Evolutionary conservation across 129 eudicot genomes (phyloP).

Genomic region (Heracleum sosnowskyi): DNA sequence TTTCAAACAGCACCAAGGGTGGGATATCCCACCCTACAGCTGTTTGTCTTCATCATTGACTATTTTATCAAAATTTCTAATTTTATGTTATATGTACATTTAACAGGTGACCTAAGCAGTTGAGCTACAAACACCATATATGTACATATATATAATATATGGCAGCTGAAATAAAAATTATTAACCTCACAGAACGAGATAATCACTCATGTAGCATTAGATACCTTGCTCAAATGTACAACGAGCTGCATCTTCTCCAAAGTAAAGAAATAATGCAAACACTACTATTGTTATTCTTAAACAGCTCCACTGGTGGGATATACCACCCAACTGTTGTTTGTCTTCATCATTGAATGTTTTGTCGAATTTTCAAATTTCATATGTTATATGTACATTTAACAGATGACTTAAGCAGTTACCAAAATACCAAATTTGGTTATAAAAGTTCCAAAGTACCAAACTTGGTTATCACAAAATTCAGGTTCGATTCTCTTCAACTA

Average conservation of each 20-base stretch:
- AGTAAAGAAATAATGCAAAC: constrained; percentile 35
- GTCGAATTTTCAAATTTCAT: not conserved
- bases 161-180: not conserved
- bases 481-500: too few species aligned
- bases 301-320: not conserved
- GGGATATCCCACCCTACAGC: not conserved
- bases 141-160: not conserved
- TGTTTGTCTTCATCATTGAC: not conserved
- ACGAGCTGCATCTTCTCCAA: constrained; percentile 88
- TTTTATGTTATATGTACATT: not conserved
- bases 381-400: not conserved
- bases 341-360: not conserved
- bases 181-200: not conserved
- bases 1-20: not conserved
- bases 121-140: not conserved
- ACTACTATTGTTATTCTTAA: not conserved
- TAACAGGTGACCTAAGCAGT: not conserved
- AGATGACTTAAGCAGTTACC: not conserved
- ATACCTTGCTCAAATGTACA: constrained; percentile 91
- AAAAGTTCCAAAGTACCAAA: too few species aligned
- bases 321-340: not conserved
- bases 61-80: not conserved
- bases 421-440: too few species aligned
- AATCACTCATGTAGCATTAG: not conserved
- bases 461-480: too few species aligned